A percentile compares a stretch with the other conserved stretches of the same genome.
These are phyloP conservation scores for Microcyclospora tardicrescens DNA, from an alignment of 2,329 filamentous ascomycete genomes.

Conservation along the genomic window DNA sequence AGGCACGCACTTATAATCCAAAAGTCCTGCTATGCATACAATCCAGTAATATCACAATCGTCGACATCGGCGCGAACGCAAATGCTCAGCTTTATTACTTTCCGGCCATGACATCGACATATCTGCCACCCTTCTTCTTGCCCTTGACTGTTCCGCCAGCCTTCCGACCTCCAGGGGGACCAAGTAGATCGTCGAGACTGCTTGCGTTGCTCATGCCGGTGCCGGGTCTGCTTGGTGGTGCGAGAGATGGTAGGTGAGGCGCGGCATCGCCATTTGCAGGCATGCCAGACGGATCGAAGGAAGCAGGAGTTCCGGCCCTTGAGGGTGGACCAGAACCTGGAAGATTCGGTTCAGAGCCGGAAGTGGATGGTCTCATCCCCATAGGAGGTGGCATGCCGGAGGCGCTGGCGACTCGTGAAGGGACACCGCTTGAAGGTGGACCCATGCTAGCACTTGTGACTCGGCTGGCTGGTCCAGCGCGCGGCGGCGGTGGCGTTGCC, in stretches of 20 bases:
- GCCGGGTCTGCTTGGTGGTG: slow-evolving; percentile 55
- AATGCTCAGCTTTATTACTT: no score
- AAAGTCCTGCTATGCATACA: no score
- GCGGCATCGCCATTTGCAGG: slow-evolving; percentile 18
- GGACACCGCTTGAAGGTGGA: slow-evolving; percentile 31
- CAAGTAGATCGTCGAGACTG: slow-evolving; percentile 85
- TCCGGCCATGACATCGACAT: slow-evolving; percentile 85
- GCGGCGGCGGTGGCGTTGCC: slow-evolving; percentile 64
- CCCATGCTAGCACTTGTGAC: slow-evolving; percentile 44
- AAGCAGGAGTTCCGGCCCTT: slow-evolving; percentile 18
- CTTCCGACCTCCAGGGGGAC: slow-evolving; percentile 47
- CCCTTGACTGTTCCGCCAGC: slow-evolving; percentile 46
- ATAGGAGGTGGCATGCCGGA: slow-evolving; percentile 10
- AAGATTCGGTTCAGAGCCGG: slow-evolving; percentile 2
- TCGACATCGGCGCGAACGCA: no score
- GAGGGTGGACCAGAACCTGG: slow-evolving; percentile 17
- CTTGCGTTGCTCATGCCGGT: slow-evolving; percentile 86
- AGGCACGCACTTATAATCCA: no score
- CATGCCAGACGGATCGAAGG: slow-evolving; percentile 1
- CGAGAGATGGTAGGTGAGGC: slow-evolving; percentile 19
- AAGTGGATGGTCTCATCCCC: slow-evolving; percentile 6
- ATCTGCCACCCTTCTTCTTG: slow-evolving; percentile 74
- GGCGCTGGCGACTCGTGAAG: slow-evolving; percentile 23
- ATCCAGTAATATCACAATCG: no score
- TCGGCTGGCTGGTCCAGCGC: slow-evolving; percentile 36